Base-by-base conservation (phyloP, 306 rosid genomes). In the Begonia fuchsioides region DNA sequence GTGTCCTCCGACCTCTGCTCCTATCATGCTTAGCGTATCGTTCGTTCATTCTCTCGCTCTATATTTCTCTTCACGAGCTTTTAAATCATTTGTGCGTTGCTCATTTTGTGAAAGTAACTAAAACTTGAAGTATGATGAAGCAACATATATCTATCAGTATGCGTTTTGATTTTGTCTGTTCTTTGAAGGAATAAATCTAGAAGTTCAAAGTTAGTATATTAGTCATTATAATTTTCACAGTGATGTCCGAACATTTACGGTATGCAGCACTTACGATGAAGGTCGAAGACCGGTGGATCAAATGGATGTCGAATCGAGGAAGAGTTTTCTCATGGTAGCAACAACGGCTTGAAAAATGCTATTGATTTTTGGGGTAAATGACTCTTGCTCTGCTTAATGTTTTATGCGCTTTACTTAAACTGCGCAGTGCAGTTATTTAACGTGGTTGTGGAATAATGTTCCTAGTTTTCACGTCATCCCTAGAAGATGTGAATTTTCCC, bases 21-120 rank as follows among this genome's bases (percentile, higher is more conserved):
- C 95, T 8, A 49, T n/a, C 65, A 84, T 90, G 98, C 92, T 90
- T 62, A 94, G 98, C 38, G 50, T 84, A 13, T 90, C 95, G 90
- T 83, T 76, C 17, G 5, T 57, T 43, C 53, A 57, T 63, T 51
- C 52, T 58, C 49, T 49, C 55, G 39, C 43, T 66, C 52, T 40
- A 20, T 13, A 17, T 55, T 19, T 19, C 26, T 19, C 26, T 19
- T 19, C 26, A 19, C 26, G 26, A 2, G 26, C 26, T 19, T 2
- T 19, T 19, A 19, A 19, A 19, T 19, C 26, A 3, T 1, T 19
- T 19, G 26, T 19, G 3, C 3, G 3, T 19, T 3, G 2, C 26
- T 19, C 26, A 19, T 19, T 19, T 19, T 19, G 26, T 19, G 2
- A 19, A 19, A 19, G 26, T 19, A 19, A 19, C 26, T 19, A 3